These are phyloP conservation scores for Camellia sinensis DNA, from an alignment of 148 eudicot species.

Conservation along the genomic window DNA sequence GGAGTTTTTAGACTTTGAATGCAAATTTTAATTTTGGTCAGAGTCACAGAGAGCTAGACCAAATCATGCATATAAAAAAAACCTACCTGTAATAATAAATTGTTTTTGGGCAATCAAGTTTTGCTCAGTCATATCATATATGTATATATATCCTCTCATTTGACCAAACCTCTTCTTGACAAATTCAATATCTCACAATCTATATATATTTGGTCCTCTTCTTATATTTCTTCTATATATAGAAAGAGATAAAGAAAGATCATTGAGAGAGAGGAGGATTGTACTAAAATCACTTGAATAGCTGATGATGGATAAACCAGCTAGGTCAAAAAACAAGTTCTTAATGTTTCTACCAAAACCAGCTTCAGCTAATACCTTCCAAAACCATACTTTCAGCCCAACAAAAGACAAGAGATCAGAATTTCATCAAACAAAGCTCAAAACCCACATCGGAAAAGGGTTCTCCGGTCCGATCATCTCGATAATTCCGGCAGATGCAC, in stretches of 20 bases:
- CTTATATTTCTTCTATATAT: background rate
- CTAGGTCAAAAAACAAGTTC: slow-evolving; percentile 43
- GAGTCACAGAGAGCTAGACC: too few relatives aligned
- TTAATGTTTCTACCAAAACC: slow-evolving; percentile 57
- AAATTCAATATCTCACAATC: background rate
- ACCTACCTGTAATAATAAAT: background rate
- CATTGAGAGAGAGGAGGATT: background rate
- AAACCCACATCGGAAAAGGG: slow-evolving; percentile 35
- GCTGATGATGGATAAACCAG: slow-evolving; percentile 8
- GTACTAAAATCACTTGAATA: background rate
- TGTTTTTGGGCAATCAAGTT: background rate
- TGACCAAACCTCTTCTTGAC: slow-evolving; percentile 11
- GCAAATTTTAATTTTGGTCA: background rate
- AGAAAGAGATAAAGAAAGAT: background rate
- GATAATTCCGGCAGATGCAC: slow-evolving; percentile 56
- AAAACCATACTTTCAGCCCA: slow-evolving; percentile 59
- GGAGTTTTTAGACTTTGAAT: background rate
- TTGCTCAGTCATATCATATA: background rate
- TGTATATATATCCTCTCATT: background rate
- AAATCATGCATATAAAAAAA: background rate
- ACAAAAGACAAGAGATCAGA: slow-evolving; percentile 28
- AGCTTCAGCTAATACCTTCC: slow-evolving; percentile 47
- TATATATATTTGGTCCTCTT: background rate
- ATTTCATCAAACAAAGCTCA: background rate
- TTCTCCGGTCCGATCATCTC: slow-evolving; percentile 61